Percentiles rank a stretch among this genome's conserved stretches.
Evolutionary conservation across 179 eudicot species (phyloP).

Genomic region (Corrigiola litoralis): DNA sequence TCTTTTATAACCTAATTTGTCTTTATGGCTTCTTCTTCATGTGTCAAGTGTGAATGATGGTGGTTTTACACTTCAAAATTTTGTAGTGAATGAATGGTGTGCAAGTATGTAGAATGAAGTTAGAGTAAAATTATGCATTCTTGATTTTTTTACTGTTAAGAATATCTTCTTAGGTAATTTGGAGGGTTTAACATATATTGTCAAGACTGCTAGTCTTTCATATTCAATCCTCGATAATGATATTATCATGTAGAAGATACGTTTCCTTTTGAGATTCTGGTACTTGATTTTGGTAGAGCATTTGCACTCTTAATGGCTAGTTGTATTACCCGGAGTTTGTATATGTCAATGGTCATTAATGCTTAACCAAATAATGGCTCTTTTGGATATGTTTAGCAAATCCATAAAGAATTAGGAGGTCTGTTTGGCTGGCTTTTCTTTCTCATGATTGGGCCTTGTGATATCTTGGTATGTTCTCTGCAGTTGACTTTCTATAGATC

Average conservation of each 20-base stretch:
- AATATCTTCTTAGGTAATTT: no score
- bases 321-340: not conserved
- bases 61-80: not conserved
- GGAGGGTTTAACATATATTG: no score
- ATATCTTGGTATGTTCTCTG: not conserved
- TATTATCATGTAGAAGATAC: not conserved
- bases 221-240: no score
- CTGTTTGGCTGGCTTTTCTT: no score
- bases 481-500: not conserved
- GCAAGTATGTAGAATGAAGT: not conserved
- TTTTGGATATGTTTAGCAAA: not conserved
- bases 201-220: no score
- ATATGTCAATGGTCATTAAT: not conserved
- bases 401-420: not conserved
- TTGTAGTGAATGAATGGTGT: not conserved
- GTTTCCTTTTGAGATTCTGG: not conserved
- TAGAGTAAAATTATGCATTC: no score
- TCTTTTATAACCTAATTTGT: conserved; percentile 18
- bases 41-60: not conserved
- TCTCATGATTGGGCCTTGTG: not conserved
- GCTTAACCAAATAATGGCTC: not conserved
- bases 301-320: not conserved
- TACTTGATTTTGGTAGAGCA: not conserved
- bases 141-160: no score
- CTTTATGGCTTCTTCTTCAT: conserved; percentile 13